Percentiles rank a stretch among this genome's conserved stretches.
Conservation (phyloP, 108 stramenopile species). For the Cyclostephanos invisitatus region DNA sequence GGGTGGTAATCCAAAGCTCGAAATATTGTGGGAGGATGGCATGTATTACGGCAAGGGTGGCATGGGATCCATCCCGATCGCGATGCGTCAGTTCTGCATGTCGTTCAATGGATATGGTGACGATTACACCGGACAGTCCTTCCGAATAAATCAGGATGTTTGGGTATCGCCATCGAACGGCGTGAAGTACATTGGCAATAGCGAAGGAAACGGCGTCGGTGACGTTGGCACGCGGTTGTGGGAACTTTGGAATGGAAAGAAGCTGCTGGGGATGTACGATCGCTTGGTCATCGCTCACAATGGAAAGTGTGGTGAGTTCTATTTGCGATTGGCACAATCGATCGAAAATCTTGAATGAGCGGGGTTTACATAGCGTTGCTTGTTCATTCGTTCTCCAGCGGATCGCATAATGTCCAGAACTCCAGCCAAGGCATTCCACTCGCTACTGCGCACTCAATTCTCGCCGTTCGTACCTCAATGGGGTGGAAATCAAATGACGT, state of each 20-base stretch:
- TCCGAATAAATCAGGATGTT: conserved; percentile 66
- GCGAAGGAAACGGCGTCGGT: conserved; percentile 6
- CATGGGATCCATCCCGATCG: conserved; percentile 58
- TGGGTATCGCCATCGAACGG: conserved; percentile 87
- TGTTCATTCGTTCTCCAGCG: conserved; percentile 23
- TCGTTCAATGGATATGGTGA: conserved; percentile 22
- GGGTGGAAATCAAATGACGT: conserved; percentile 80
- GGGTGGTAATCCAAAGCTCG: conserved; percentile 10
- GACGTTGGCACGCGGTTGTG: conserved; percentile 34
- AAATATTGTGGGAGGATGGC: conserved; percentile 18
- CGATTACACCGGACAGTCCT: conserved; percentile 8
- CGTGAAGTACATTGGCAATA: conserved; percentile 51
- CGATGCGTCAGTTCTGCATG: conserved; percentile 42
- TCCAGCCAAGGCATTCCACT: conserved; percentile 72
- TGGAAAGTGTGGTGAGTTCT: conserved; percentile 72
- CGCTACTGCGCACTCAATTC: conserved; percentile 72
- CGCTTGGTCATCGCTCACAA: conserved; percentile 82
- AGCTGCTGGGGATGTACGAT: conserved; percentile 68
- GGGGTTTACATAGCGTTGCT: not conserved
- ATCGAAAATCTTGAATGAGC: not conserved
- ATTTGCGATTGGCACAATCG: not conserved
- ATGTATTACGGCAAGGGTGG: conserved; percentile 69
- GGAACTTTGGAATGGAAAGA: conserved; percentile 57
- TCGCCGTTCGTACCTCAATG: conserved; percentile 59
- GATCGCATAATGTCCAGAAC: conserved; percentile 84